A percentile compares a stretch with the other conserved stretches of the same genome.
Conservation (phyloP, 2,329 filamentous ascomycete genomes). For the Diplodia sapinea region DNA sequence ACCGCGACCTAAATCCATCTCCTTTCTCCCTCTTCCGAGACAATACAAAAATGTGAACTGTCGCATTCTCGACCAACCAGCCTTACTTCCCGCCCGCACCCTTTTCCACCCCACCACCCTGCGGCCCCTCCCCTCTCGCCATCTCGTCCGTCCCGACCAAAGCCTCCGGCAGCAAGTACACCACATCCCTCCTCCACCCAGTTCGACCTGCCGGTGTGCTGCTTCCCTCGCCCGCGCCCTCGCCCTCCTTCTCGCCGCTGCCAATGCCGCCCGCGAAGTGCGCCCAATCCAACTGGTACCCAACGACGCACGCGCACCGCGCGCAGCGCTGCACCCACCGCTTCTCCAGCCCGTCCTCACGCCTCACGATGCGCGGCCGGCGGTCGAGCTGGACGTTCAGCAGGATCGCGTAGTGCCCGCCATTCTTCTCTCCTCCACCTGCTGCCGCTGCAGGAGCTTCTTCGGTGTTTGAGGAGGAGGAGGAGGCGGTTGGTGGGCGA, state of each 20-base stretch:
- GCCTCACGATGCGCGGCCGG: constrained; percentile 58
- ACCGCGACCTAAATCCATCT: neutral
- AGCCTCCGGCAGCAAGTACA: constrained; percentile 67
- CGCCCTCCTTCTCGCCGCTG: constrained; percentile 29
- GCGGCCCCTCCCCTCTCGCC: constrained; percentile 48
- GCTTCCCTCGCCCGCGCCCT: constrained; percentile 45
- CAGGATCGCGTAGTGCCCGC: constrained; percentile 56
- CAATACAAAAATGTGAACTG: neutral
- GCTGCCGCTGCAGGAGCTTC: neutral
- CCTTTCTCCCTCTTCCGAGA: neutral
- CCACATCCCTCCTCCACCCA: constrained; percentile 53
- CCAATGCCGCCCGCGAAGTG: constrained; percentile 49
- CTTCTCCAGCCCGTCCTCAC: constrained; percentile 72
- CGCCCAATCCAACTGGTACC: constrained; percentile 65
- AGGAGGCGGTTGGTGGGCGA: constrained; percentile 20
- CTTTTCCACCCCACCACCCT: neutral
- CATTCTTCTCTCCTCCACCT: neutral
- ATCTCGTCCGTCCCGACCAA: constrained; percentile 65
- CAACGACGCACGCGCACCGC: constrained; percentile 65
- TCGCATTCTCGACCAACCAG: neutral
- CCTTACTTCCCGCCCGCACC: neutral
- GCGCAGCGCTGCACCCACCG: constrained; percentile 64
- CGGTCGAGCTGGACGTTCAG: constrained; percentile 56
- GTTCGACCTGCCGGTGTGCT: constrained; percentile 29
- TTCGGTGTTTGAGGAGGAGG: neutral